Percentiles rank a stretch among this genome's conserved stretches.
phyloP scores from a whole-genome alignment of 73 alveolate genomes.

The Paraurostyla sp. region DNA sequence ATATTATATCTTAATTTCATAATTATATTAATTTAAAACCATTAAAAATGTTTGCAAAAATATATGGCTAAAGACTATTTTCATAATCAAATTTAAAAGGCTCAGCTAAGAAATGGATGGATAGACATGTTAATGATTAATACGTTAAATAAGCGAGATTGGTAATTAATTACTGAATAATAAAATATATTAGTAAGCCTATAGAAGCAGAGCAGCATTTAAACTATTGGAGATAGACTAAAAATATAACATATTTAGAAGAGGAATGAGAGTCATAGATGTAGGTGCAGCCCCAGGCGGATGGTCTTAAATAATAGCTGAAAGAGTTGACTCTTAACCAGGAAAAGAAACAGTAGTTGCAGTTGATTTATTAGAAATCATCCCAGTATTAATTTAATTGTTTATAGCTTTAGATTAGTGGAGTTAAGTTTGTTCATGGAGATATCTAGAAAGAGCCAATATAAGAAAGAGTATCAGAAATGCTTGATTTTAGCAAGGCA shows the following conservation, averaged over 20 bases:
- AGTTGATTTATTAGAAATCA: constrained; percentile 78
- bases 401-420: constrained; percentile 40
- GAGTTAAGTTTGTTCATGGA: constrained; percentile 78
- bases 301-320: constrained; percentile 87
- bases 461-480: constrained; percentile 64
- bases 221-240: constrained; percentile 84
- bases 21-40: neutral
- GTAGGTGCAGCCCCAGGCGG: constrained; percentile 97
- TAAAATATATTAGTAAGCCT: constrained; percentile 60
- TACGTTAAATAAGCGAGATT: constrained; percentile 71
- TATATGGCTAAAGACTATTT: neutral
- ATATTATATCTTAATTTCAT: neutral
- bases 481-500: constrained; percentile 68
- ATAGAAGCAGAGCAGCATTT: constrained; percentile 88
- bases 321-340: constrained; percentile 37
- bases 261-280: constrained; percentile 78
- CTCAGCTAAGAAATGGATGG: constrained; percentile 75
- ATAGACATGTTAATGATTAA: constrained; percentile 75
- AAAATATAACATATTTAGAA: constrained; percentile 73
- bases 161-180: neutral
- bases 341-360: constrained; percentile 73
- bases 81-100: constrained; percentile 48
- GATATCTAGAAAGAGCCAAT: constrained; percentile 71
- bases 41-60: neutral
- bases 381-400: neutral